Evolutionary conservation across 169 alveolate genomes (phyloP), one percentile per base, ranked within the genome.

Genomic region (Hepatocystis sp.): DNA sequence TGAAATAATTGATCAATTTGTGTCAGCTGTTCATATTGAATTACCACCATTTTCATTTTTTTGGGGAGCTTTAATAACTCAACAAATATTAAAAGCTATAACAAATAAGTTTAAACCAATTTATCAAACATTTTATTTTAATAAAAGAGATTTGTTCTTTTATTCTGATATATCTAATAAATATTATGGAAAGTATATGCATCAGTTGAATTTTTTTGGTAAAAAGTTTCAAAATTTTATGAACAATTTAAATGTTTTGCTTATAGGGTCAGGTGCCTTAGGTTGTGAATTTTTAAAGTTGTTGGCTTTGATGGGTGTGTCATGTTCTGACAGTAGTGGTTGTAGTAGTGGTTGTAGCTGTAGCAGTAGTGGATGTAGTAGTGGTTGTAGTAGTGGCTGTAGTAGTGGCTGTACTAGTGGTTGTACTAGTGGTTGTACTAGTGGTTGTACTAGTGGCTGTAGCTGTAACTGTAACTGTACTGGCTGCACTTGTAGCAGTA

Each of bases 211-310:
- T 51, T 71, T 71, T 39, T 71, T 71, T 71, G 86, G 86, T 8
- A 32, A 61, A 11, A 23, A 71, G 25, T 71, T 40, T 71, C 86
- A 71, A 15, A 55, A 71, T 15, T 71, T 56, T 46, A 40, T 71
- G 66, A 71, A 71, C 28, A 44, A 55, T 7, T 34, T 71, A 51
- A 71, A 55, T 7, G 13, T 47, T 51, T 64, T 95, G 71, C 78
- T 96, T 94, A 97, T 97, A 17, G 99, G 99, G 21, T 97, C 99
- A 49, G 99, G 99, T 3, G 99, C 99, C 21, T 92, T 98, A 46
- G 99, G 99, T 7, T 99, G 99, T 71, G 99, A 99, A 84, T 96
- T 95, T 66, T 93, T 99, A 90, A 99, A 98, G 92, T 94, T 95
- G 51, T 96, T 98, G 92, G 99, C 99, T 2, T 91, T 98, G 21